Base-by-base conservation (phyloP, 2,329 filamentous ascomycete species). In the Diaporthe vexans region DNA sequence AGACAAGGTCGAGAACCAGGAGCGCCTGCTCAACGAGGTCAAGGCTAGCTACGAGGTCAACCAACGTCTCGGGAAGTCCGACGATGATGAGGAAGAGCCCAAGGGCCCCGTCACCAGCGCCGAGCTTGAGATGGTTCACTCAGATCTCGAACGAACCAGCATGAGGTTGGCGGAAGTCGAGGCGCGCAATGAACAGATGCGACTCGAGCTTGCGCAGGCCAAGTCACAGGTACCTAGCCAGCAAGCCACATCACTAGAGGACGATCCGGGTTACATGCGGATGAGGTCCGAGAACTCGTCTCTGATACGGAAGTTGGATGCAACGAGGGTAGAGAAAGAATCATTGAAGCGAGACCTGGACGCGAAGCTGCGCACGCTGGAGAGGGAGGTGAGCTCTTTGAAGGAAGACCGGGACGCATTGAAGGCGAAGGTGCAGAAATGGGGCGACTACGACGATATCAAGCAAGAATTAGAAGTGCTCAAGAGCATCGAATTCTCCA, bases 31-130 rank as follows among this genome's bases (percentile, higher is more conserved):
- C 78, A 98, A 94, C 80, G 97, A 99, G 83, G 91, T 98, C 81
- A 98, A 98, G 84, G 97, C 97, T 35, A 98, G 92, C 85, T 98
- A 98, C 81, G 97, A 99, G 83, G 97, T 99, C 72, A 97, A 94
- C 59, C 95, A 98, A 82, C 91, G 97, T 68, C 87, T 99, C 68
- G 95, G 93, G 69, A 93, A 92, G 78, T 91, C 91, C 19, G 93
- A 93, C 48, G 79, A 80, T 48, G 77, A 75, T 43, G 84, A 86
- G 24, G 89, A 90, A 35, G 84, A 80, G 24, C 87, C 87, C 37
- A 88, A 89, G 35, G 90, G 89, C 43, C 90, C 92, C 73, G 94
- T 97, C 69, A 94, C 94, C 5, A 94, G 91, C 79, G 97, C 96
- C 17, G 97, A 99, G 83, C 88, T 99, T 75, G 97, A 98, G 78